These are phyloP conservation scores for Phaeomoniella chlamydospora DNA, from an alignment of 2,329 filamentous ascomycete species.

Conservation along the genomic window DNA sequence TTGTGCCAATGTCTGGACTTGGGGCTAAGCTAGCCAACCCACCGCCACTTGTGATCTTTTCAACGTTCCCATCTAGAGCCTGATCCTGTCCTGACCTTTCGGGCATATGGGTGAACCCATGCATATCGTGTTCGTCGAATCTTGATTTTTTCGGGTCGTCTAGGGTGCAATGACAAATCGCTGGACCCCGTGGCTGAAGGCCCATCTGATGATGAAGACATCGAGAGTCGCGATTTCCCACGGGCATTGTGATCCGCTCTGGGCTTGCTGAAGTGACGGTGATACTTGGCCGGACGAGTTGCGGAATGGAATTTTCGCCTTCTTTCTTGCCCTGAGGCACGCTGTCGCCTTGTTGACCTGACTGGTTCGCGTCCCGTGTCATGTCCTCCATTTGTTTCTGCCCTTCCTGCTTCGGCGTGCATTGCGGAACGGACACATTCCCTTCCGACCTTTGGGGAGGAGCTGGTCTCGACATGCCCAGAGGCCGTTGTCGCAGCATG, in stretches of 20 bases:
- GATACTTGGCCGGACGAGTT: constrained; percentile 11
- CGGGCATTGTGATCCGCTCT: constrained; percentile 5
- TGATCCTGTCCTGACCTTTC: too few relatives aligned
- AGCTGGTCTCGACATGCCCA: constrained; percentile 6
- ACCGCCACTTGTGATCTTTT: background rate
- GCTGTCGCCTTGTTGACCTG: background rate
- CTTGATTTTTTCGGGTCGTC: background rate
- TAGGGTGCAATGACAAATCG: background rate
- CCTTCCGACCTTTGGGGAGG: background rate
- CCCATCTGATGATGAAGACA: constrained; percentile 7
- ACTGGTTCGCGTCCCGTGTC: constrained; percentile 8
- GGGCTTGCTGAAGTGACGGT: background rate
- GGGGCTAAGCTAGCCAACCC: background rate
- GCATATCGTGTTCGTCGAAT: constrained; percentile 13
- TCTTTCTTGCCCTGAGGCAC: background rate
- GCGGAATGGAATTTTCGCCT: constrained; percentile 6
- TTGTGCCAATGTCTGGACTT: background rate
- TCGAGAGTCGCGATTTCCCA: constrained; percentile 13
- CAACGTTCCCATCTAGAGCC: background rate
- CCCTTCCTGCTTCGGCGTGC: constrained; percentile 4
- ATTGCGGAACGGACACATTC: background rate
- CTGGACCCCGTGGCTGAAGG: constrained; percentile 12
- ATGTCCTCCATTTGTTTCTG: constrained; percentile 13
- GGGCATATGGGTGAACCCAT: constrained; percentile 21
- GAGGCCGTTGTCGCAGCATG: constrained; percentile 9